These are phyloP conservation scores for Sphagnum contortum DNA, from an alignment of 225 moss, liverwort and hornwort genomes.

Conservation along the genomic window DNA sequence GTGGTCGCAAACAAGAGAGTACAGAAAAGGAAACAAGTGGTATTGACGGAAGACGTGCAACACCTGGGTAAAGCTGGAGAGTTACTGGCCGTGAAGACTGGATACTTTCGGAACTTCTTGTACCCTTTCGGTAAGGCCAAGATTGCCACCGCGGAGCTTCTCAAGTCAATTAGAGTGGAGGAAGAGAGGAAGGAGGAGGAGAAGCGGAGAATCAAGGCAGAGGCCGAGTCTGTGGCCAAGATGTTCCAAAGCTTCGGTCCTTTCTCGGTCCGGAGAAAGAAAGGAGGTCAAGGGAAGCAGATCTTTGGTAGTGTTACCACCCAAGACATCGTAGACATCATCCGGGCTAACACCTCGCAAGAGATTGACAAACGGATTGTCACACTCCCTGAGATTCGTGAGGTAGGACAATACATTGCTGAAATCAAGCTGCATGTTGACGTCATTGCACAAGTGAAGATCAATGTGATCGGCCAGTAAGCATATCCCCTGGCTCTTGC, in stretches of 20 bases:
- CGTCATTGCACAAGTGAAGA: conserved; percentile 75
- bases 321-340: conserved; percentile 85
- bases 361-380: conserved; percentile 92
- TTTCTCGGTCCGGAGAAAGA: conserved; percentile 69
- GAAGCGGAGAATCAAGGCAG: conserved; percentile 65
- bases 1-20: conserved; percentile 55
- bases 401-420: conserved; percentile 75
- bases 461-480: conserved; percentile 89
- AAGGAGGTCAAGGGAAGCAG: conserved; percentile 86
- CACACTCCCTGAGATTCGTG: conserved; percentile 84
- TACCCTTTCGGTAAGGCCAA: conserved; percentile 76
- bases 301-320: conserved; percentile 91
- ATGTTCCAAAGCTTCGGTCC: conserved; percentile 61
- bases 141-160: conserved; percentile 70
- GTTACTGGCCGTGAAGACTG: conserved; percentile 71
- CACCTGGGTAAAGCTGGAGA: conserved; percentile 81
- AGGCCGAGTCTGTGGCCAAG: conserved; percentile 70
- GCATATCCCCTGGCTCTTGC: no score
- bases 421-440: conserved; percentile 87
- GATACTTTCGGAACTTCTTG: conserved; percentile 86
- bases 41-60: conserved; percentile 72
- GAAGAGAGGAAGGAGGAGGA: conserved; percentile 50
- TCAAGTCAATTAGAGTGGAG: conserved; percentile 75
- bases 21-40: conserved; percentile 64
- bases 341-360: conserved; percentile 70